Conservation (phyloP, 139 green algal genomes). For the Tetraselmis striata region DNA sequence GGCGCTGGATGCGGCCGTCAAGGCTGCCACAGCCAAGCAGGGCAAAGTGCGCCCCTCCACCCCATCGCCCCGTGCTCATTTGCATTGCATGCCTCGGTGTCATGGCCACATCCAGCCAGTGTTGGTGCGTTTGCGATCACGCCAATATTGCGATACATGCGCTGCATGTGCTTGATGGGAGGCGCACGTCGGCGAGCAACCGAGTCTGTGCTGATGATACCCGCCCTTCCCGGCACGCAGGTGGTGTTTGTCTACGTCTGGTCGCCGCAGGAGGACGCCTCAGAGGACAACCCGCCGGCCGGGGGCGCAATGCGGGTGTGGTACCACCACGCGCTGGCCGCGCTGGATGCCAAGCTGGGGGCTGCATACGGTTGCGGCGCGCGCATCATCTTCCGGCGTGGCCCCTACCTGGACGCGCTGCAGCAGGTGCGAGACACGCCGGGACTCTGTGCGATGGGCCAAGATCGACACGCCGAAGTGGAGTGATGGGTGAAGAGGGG, state of each 20-base stretch:
- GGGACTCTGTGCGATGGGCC: not conserved
- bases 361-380: slow-evolving; percentile 21
- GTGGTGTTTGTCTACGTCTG: slow-evolving; percentile 41
- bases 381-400: slow-evolving; percentile 19
- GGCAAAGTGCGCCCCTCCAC: too few relatives aligned
- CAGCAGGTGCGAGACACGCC: slow-evolving; percentile 1
- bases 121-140: too few relatives aligned
- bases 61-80: too few relatives aligned
- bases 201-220: too few relatives aligned
- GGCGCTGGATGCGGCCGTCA: slow-evolving; percentile 31
- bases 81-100: too few relatives aligned
- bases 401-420: slow-evolving; percentile 7
- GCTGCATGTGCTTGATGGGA: too few relatives aligned
- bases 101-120: too few relatives aligned
- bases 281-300: slow-evolving; percentile 23
- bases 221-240: too few relatives aligned
- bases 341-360: slow-evolving; percentile 22
- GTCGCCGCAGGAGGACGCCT: slow-evolving; percentile 34
- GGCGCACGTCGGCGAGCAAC: too few relatives aligned
- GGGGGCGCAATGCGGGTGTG: slow-evolving; percentile 24
- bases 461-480: too few relatives aligned
- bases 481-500: too few relatives aligned
- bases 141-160: too few relatives aligned
- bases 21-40: slow-evolving; percentile 12
- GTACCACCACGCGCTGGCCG: slow-evolving; percentile 17